Base-by-base conservation (phyloP, 164 flowering plant genomes). In the Umbilicus rupestris region DNA sequence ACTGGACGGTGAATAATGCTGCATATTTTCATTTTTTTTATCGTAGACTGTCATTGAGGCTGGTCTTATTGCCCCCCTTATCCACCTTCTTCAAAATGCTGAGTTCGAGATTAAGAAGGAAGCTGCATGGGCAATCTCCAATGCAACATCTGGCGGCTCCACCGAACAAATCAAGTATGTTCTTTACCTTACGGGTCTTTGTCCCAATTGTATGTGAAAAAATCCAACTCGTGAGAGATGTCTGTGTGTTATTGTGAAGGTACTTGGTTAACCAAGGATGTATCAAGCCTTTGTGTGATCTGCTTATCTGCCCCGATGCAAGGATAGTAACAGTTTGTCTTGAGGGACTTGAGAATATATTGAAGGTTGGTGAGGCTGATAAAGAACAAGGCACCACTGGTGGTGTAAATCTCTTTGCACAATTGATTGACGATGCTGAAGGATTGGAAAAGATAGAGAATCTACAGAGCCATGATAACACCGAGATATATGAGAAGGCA, bases 111-210 rank as follows among this genome's bases (percentile, higher is more conserved):
- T 84, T 2, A 84, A 82, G 74, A 84, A 82, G 64, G 86, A 84
- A 74, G 86, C 88, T 68, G 88, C 88, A 0, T 82, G 88, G 88
- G 88, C 85, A 35, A 78, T 84, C 62, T 84, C 87, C 66, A 84
- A 84, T 77, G 88, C 85, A 12, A 79, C 86, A 10, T 82, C 86
- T 70, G 86, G 86, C 62, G 88, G 88, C 31, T 66, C 78, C 20
- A 79, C 73, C 69, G 88, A 84, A 3, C 88, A 84, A 67, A 81
- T 84, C 47, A 84, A 83, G 88, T 82, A 74, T 63, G 79, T 11
- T 41, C 37, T 46, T 60, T 19, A 24, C 37, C 33, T 60, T 19
- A 24, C 22, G 7, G 58, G 58, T 11, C 29, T 52, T 52, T 52
- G 28, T 30, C 14, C 3, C 11, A 24, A 12, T 22, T 52, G 7